These are phyloP conservation scores for Candida endomychidarum DNA, from an alignment of 805 yeast species.

Conservation along the genomic window DNA sequence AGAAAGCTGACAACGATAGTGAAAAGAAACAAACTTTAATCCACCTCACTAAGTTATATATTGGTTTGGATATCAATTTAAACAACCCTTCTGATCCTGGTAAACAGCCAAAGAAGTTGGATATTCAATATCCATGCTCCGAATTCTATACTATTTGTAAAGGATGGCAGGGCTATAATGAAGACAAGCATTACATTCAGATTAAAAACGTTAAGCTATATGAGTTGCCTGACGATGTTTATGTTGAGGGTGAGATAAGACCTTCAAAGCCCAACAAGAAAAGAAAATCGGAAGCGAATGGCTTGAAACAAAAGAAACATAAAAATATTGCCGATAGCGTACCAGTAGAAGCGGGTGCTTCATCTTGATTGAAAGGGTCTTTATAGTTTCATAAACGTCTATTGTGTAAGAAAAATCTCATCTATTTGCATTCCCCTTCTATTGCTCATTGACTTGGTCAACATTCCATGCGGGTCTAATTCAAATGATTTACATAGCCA, in stretches of 20 bases:
- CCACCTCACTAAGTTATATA: slow-evolving; percentile 71
- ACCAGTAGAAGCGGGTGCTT: neutral
- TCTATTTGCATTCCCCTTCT: neutral
- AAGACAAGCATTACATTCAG: slow-evolving; percentile 58
- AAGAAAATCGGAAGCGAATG: slow-evolving; percentile 27
- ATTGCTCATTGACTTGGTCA: neutral
- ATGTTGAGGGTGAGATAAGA: slow-evolving; percentile 66
- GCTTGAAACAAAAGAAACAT: slow-evolving; percentile 22
- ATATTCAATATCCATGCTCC: slow-evolving; percentile 84
- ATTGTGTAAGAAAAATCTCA: neutral
- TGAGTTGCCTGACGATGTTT: slow-evolving; percentile 85
- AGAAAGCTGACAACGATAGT: slow-evolving; percentile 5
- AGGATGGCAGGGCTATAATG: slow-evolving; percentile 66
- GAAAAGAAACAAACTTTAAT: neutral
- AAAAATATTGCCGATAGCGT: slow-evolving; percentile 17
- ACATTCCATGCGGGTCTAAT: neutral
- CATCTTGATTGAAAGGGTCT: neutral
- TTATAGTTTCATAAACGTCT: neutral
- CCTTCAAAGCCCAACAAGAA: slow-evolving; percentile 57
- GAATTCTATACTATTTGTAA: slow-evolving; percentile 84
- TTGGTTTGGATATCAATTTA: slow-evolving; percentile 65
- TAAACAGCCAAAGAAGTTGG: slow-evolving; percentile 46
- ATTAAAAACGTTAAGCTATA: slow-evolving; percentile 62
- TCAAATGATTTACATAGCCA: slow-evolving; percentile 21
- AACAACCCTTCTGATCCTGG: slow-evolving; percentile 40